Conservation (phyloP, 495 filamentous ascomycete genomes). For the Annulohypoxylon bovei region DNA sequence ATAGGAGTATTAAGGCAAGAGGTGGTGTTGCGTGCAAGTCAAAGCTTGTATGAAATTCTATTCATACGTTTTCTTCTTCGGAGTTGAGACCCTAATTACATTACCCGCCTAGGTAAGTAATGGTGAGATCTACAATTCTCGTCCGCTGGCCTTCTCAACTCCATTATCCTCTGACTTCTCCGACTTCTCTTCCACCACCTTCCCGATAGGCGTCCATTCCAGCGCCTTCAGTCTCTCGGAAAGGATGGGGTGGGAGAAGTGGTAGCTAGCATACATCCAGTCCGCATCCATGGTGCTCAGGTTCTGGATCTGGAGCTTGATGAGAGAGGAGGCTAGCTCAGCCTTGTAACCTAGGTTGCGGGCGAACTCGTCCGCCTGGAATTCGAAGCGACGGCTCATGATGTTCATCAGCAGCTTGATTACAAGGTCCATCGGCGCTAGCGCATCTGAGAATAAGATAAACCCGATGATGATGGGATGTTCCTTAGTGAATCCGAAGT, state of each 20-base stretch:
- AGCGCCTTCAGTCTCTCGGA: constrained; percentile 91
- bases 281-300: constrained; percentile 98
- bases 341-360: constrained; percentile 83
- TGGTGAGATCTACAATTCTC: constrained; percentile 40
- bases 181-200: constrained; percentile 53
- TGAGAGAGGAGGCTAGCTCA: constrained; percentile 84
- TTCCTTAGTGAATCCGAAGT: constrained; percentile 87
- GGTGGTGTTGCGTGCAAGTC: not conserved
- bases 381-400: constrained; percentile 91
- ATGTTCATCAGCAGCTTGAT: constrained; percentile 97
- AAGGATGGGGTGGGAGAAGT: constrained; percentile 97
- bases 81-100: not conserved
- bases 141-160: constrained; percentile 48
- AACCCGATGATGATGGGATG: constrained; percentile 96
- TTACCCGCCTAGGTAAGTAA: no score
- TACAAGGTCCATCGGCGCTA: constrained; percentile 89
- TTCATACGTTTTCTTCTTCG: constrained; percentile 7
- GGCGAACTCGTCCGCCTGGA: constrained; percentile 93
- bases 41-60: constrained; percentile 1
- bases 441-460: constrained; percentile 92
- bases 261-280: constrained; percentile 96
- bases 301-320: constrained; percentile 98
- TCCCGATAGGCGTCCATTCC: constrained; percentile 70
- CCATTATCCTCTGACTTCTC: constrained; percentile 32
- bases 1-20: not conserved